phyloP scores from a whole-genome alignment of 805 yeast species.

The Candida morakotiae region DNA sequence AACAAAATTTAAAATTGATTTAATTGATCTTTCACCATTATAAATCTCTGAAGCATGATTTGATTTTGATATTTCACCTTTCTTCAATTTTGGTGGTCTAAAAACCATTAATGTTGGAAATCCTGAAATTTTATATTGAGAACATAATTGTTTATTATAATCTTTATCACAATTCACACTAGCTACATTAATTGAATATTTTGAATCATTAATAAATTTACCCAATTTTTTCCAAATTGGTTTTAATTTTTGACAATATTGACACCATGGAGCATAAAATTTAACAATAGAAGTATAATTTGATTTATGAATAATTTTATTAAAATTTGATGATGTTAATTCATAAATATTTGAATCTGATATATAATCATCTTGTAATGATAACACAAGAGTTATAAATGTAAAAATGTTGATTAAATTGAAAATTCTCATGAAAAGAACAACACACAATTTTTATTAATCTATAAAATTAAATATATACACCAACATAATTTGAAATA shows the following conservation, averaged over 20 bases:
- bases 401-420: slow-evolving; percentile 1
- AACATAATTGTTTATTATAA: slow-evolving; percentile 65
- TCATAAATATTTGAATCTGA: slow-evolving; percentile 48
- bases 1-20: slow-evolving; percentile 51
- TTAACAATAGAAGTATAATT: slow-evolving; percentile 81
- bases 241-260: slow-evolving; percentile 76
- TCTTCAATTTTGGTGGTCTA: slow-evolving; percentile 66
- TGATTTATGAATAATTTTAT: slow-evolving; percentile 59
- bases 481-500: slow-evolving; percentile 40
- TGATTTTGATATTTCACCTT: slow-evolving; percentile 12
- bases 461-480: slow-evolving; percentile 25
- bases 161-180: slow-evolving; percentile 83
- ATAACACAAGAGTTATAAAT: slow-evolving; percentile 7
- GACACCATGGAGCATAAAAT: slow-evolving; percentile 98
- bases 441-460: not conserved
- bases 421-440: not conserved
- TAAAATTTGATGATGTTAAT: slow-evolving; percentile 54
- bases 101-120: slow-evolving; percentile 82
- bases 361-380: slow-evolving; percentile 32
- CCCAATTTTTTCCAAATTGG: slow-evolving; percentile 66
- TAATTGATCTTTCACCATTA: slow-evolving; percentile 56
- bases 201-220: slow-evolving; percentile 43
- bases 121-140: slow-evolving; percentile 61
- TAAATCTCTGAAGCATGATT: slow-evolving; percentile 54
- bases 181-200: slow-evolving; percentile 57